phyloP scores from a whole-genome alignment of 31 red algal genomes.

The Odonthalia washingtoniensis region DNA sequence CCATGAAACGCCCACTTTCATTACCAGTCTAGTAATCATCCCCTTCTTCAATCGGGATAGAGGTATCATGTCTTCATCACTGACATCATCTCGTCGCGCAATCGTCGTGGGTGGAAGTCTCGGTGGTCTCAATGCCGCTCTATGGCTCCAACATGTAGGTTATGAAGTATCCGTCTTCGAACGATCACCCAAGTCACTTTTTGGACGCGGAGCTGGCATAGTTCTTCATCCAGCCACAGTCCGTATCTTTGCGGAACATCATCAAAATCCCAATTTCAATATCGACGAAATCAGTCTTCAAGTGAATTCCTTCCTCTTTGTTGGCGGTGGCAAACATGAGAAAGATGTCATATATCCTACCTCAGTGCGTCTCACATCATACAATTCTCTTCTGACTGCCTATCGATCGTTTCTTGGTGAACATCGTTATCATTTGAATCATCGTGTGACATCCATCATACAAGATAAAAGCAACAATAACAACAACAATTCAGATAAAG shows the following conservation, averaged over 20 bases:
- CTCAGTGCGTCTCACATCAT: slow-evolving; percentile 8
- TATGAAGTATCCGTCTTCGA: slow-evolving; percentile 54
- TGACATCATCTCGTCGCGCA: too few species aligned
- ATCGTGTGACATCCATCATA: too few species aligned
- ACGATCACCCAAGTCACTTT: slow-evolving; percentile 40
- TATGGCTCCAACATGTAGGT: slow-evolving; percentile 42
- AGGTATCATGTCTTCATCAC: background rate
- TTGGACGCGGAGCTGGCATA: slow-evolving; percentile 55
- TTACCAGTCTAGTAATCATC: too few species aligned
- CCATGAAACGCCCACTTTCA: too few species aligned
- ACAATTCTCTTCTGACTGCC: slow-evolving; percentile 48
- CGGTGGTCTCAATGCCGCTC: slow-evolving; percentile 48
- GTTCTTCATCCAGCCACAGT: slow-evolving; percentile 44
- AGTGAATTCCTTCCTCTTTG: slow-evolving; percentile 10
- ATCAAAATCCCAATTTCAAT: background rate
- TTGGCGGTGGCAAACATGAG: background rate
- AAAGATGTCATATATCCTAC: background rate
- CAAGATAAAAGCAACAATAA: too few species aligned
- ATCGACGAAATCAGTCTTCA: slow-evolving; percentile 26
- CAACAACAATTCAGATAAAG: too few species aligned
- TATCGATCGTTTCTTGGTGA: slow-evolving; percentile 10
- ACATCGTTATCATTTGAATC: background rate
- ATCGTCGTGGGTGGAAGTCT: slow-evolving; percentile 55
- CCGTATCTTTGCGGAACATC: slow-evolving; percentile 33
- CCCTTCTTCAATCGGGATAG: background rate